phyloP scores from a whole-genome alignment of 768 basidiomycete genomes.

The Serpula lacrymans region DNA sequence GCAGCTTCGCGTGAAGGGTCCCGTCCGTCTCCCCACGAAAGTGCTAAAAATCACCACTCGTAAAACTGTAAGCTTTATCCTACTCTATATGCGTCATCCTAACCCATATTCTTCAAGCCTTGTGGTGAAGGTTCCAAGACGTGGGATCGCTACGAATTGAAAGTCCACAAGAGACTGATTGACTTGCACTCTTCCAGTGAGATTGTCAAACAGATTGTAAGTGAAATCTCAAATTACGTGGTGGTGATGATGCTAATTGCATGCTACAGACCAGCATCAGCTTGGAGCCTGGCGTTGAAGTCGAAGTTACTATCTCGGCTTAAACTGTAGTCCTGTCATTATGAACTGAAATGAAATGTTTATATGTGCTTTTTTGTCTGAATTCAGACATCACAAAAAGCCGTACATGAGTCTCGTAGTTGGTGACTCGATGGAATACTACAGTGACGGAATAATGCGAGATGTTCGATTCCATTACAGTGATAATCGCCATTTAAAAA shows the following conservation, averaged over 20 bases:
- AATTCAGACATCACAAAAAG: too few relatives aligned
- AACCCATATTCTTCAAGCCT: constrained; percentile 49
- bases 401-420: too few relatives aligned
- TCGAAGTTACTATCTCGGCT: constrained; percentile 94
- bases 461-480: too few relatives aligned
- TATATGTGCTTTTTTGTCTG: too few relatives aligned
- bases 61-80: constrained; percentile 73
- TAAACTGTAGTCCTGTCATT: too few relatives aligned
- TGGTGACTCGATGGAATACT: too few relatives aligned
- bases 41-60: constrained; percentile 98
- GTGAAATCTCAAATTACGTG: too few relatives aligned
- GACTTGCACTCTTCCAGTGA: constrained; percentile 98
- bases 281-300: constrained; percentile 98
- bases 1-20: constrained; percentile 98
- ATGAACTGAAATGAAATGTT: too few relatives aligned
- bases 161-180: constrained; percentile 99
- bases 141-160: constrained; percentile 99
- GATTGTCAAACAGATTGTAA: constrained; percentile 99
- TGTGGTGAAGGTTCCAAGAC: constrained; percentile 99
- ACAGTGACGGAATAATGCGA: too few relatives aligned
- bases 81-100: neutral
- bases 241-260: constrained; percentile 2
- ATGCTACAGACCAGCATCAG: constrained; percentile 85
- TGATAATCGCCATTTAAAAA: too few relatives aligned
- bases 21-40: constrained; percentile 98